phyloP scores from a whole-genome alignment of 345 rosid species.

The Populus nigra region DNA sequence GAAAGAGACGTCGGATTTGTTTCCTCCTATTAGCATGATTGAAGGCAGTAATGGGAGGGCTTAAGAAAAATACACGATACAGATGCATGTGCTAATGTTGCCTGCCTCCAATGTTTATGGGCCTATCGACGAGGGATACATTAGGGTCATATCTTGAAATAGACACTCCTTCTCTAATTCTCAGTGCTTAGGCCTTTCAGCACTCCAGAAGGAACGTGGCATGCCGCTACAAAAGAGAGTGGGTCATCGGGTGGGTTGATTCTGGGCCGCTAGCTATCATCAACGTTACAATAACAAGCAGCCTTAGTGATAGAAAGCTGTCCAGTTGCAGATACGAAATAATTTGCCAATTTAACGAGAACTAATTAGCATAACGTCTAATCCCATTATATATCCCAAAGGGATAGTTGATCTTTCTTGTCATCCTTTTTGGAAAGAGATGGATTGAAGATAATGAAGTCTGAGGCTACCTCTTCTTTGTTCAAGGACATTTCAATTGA shows the following conservation, averaged over 20 bases:
- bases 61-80: constrained; percentile 14
- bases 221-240: constrained; percentile 22
- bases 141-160: constrained; percentile 29
- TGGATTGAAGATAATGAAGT: constrained; percentile 16
- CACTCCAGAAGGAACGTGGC: constrained; percentile 31
- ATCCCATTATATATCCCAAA: constrained; percentile 44
- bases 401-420: constrained; percentile 59
- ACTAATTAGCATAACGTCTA: constrained; percentile 43
- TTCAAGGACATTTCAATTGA: constrained; percentile 46
- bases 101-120: constrained; percentile 23
- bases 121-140: constrained; percentile 33
- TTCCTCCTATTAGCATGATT: background rate
- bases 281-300: constrained; percentile 16
- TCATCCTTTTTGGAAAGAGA: constrained; percentile 38
- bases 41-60: constrained; percentile 4
- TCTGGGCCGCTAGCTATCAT: constrained; percentile 34
- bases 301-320: constrained; percentile 2
- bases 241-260: constrained; percentile 17
- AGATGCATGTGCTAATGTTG: constrained; percentile 46
- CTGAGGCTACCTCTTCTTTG: background rate
- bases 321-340: constrained; percentile 26
- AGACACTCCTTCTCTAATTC: constrained; percentile 5
- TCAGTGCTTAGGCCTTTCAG: background rate
- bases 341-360: constrained; percentile 44
- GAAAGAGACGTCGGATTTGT: background rate